Evolutionary conservation across 2,329 filamentous ascomycete genomes (phyloP), one percentile per base, ranked within the genome.

Genomic region (Pyrenochaeta sp.): DNA sequence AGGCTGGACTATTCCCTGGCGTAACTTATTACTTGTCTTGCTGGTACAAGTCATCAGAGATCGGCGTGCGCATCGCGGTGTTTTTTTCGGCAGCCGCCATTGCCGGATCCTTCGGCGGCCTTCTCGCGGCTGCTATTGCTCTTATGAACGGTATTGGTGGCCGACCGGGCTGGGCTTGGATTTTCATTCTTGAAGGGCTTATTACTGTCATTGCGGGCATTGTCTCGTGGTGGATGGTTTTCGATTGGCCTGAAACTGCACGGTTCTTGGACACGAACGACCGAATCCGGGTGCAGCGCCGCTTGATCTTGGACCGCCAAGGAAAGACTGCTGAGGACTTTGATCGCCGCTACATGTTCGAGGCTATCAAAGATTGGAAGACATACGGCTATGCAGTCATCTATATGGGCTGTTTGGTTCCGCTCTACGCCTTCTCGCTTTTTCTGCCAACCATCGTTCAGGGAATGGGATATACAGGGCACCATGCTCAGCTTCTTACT

Each of bases 271-370:
- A 70, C 0, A 67, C 79, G 1, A 62, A 74, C 4, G 77, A 81
- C 57, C 73, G 83, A 4, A 72, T 76, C 0, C 82, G 80, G 38
- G 81, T 89, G 34, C 78, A 82, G 19, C 76, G 79, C 15, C 82
- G 88, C 0, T 77, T 91, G 1, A 78, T 80, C 2, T 85, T 89
- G 51, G 84, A 81, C 52, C 87, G 90, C 60, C 86, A 87, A 1
- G 87, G 83, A 6, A 76, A 85, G 43, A 88, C 91, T 54, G 68
- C 73, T 1, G 66, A 67, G 38, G 53, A 60, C 27, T 62, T 70
- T 35, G 64, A 62, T 37, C 59, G 61, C 29, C 59, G 60, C 40
- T 65, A 68, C 49, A 72, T 76, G 27, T 69, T 78, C 34, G 68
- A 68, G 21, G 75, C 75, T 3, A 67, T 77, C 35, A 66, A 56